phyloP scores from a whole-genome alignment of 495 filamentous ascomycete species.

The Oidiodendron maius region DNA sequence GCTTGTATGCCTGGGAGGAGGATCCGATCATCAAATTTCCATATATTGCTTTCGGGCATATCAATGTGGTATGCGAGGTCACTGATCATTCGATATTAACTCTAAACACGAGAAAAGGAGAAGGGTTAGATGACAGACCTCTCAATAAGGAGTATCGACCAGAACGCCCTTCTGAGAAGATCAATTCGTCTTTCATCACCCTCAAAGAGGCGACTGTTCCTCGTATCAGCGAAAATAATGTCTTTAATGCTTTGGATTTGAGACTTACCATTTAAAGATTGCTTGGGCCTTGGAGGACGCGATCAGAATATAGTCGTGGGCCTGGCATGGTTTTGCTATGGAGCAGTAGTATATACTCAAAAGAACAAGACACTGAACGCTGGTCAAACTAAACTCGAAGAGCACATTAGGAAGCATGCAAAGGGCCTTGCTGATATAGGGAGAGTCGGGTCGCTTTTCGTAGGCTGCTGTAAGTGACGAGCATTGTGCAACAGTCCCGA shows the following conservation, averaged over 20 bases:
- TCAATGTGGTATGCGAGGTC: constrained; percentile 14
- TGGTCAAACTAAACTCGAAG: constrained; percentile 9
- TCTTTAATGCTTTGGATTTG: too few species aligned
- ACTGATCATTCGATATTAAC: not conserved
- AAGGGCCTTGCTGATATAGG: constrained; percentile 6
- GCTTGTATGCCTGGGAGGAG: constrained; percentile 6
- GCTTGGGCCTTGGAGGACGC: constrained; percentile 13
- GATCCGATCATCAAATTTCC: constrained; percentile 16
- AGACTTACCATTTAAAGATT: constrained; percentile 11
- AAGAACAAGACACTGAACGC: constrained; percentile 14
- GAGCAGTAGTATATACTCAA: constrained; percentile 12
- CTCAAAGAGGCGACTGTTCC: not conserved
- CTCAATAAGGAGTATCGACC: constrained; percentile 13
- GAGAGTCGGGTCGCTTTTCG: constrained; percentile 6
- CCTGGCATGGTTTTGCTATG: constrained; percentile 14
- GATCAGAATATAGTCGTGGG: constrained; percentile 12
- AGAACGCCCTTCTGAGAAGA: constrained; percentile 8
- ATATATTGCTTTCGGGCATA: constrained; percentile 15
- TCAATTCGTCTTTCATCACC: constrained; percentile 3
- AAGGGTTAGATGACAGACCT: not conserved
- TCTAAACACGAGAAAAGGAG: not conserved
- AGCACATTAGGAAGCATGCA: constrained; percentile 7
- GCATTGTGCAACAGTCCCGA: constrained; percentile 8
- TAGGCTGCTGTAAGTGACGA: constrained; percentile 1
- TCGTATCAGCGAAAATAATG: not conserved